phyloP scores from a whole-genome alignment of 768 basidiomycete species.

The Boletus rubropictus region DNA sequence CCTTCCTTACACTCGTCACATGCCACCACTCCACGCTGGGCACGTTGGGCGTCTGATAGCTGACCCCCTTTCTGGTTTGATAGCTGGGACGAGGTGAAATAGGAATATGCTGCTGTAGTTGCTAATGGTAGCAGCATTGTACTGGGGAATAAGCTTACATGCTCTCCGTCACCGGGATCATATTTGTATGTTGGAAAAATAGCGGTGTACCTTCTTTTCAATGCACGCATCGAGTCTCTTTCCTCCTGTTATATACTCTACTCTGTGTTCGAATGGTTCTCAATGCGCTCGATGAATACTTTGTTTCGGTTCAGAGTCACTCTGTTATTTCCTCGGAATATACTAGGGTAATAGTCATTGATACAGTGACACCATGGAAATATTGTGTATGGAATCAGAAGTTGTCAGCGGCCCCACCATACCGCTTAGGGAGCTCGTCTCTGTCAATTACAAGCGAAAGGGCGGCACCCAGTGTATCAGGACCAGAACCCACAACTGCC shows the following conservation, averaged over 20 bases:
- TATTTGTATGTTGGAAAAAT: too few relatives aligned
- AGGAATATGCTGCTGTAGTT: too few relatives aligned
- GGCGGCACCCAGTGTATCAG: constrained; percentile 52
- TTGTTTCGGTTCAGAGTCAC: not conserved
- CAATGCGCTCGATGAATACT: not conserved
- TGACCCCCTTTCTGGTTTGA: too few relatives aligned
- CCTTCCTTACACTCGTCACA: too few relatives aligned
- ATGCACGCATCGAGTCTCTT: too few relatives aligned
- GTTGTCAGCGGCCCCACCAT: constrained; percentile 60
- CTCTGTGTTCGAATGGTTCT: not conserved
- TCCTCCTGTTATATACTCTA: not conserved
- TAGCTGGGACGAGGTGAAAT: too few relatives aligned
- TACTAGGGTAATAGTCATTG: not conserved
- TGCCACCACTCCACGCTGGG: too few relatives aligned
- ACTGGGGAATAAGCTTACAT: too few relatives aligned
- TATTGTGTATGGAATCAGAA: constrained; percentile 33
- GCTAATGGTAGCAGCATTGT: too few relatives aligned
- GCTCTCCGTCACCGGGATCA: too few relatives aligned
- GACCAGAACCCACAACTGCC: constrained; percentile 65
- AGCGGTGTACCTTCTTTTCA: too few relatives aligned
- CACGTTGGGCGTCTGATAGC: too few relatives aligned
- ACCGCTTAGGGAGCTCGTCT: constrained; percentile 57
- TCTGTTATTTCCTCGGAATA: not conserved
- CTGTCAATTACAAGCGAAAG: constrained; percentile 53
- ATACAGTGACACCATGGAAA: not conserved